Evolutionary conservation across 1,284 basidiomycete species (phyloP).

Genomic region (Abortiporus biennis): DNA sequence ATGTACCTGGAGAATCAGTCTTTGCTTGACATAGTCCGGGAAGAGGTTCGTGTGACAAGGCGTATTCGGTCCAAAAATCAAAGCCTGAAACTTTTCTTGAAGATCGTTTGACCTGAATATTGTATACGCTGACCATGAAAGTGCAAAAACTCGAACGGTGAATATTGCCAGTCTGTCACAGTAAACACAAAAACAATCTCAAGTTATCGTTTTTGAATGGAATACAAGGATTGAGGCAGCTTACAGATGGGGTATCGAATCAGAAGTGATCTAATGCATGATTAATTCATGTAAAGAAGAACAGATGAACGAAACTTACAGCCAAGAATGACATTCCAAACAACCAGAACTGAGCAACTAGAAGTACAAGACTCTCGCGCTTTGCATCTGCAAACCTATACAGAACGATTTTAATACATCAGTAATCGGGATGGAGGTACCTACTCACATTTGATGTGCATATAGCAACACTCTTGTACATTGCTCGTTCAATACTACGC

Average conservation of each 20-base stretch:
- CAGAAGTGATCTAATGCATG: slow-evolving; percentile 30
- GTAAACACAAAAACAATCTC: background rate
- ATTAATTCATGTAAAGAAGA: background rate
- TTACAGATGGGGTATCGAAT: slow-evolving; percentile 51
- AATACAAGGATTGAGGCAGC: slow-evolving; percentile 13
- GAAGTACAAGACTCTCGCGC: slow-evolving; percentile 45
- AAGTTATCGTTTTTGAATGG: background rate
- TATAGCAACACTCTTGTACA: slow-evolving; percentile 40
- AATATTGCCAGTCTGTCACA: slow-evolving; percentile 46
- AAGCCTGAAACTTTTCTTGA: slow-evolving; percentile 26
- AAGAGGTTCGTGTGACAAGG: slow-evolving; percentile 45
- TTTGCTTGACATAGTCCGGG: slow-evolving; percentile 33
- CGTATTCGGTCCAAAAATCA: slow-evolving; percentile 34
- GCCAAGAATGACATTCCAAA: slow-evolving; percentile 47
- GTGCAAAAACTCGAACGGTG: slow-evolving; percentile 38
- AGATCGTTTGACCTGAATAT: slow-evolving; percentile 38
- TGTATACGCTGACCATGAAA: slow-evolving; percentile 46
- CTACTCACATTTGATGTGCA: slow-evolving; percentile 34
- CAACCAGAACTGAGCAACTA: slow-evolving; percentile 54
- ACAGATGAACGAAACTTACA: slow-evolving; percentile 14
- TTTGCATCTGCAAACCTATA: slow-evolving; percentile 38
- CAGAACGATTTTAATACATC: background rate
- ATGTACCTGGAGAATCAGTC: slow-evolving; percentile 37
- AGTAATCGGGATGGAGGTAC: slow-evolving; percentile 1
- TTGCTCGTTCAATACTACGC: slow-evolving; percentile 25